These are phyloP conservation scores for Colletotrichum incanum DNA, from an alignment of 2,329 filamentous ascomycete genomes.

Conservation along the genomic window DNA sequence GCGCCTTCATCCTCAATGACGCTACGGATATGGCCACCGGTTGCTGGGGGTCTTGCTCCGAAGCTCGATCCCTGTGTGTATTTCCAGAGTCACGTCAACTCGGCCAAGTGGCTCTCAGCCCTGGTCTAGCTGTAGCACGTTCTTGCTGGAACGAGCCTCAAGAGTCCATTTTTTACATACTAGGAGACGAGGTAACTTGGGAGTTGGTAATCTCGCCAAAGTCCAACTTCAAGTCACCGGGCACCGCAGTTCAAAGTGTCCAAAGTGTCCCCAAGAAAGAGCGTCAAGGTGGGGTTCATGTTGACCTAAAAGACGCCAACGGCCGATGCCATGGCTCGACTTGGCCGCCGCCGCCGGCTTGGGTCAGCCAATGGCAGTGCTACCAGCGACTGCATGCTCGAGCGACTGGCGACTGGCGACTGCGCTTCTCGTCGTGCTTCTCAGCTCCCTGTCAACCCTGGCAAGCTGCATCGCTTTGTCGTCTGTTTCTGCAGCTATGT, in stretches of 20 bases:
- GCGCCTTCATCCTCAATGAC: too few species aligned
- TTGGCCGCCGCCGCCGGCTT: not conserved
- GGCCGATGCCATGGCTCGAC: conserved; percentile 9
- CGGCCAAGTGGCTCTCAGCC: too few species aligned
- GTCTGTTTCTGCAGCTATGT: conserved; percentile 3
- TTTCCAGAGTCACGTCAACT: too few species aligned
- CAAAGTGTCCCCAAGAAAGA: not conserved
- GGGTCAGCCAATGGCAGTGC: conserved; percentile 29
- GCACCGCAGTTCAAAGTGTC: not conserved
- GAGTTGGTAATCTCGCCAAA: not conserved
- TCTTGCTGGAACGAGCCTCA: too few species aligned
- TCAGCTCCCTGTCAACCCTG: not conserved
- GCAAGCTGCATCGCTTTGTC: conserved; percentile 3
- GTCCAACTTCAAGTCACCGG: not conserved
- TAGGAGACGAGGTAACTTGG: too few species aligned
- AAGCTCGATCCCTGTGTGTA: not conserved
- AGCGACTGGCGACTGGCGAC: conserved; percentile 34
- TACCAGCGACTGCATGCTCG: conserved; percentile 30
- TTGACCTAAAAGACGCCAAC: not conserved
- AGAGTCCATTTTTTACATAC: too few species aligned
- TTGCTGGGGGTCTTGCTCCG: not conserved
- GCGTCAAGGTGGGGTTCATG: not conserved
- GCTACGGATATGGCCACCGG: not conserved
- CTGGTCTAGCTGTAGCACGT: too few species aligned
- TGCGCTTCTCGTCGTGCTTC: conserved; percentile 1